phyloP scores from a whole-genome alignment of 2,329 filamentous ascomycete genomes.

The Fusarium luffae region DNA sequence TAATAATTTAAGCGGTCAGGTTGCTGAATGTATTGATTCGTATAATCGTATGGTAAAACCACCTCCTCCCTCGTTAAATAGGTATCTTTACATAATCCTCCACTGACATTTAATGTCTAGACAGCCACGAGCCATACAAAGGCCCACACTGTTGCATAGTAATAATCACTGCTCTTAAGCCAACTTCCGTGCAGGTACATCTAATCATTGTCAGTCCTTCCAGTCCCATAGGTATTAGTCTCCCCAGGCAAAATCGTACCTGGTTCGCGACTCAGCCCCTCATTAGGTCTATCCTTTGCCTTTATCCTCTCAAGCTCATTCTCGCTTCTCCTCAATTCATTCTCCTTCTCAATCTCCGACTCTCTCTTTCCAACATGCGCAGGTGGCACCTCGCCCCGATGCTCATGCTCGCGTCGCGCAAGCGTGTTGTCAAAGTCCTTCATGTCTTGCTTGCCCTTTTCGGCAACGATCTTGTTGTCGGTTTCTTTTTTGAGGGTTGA shows the following conservation, averaged over 20 bases:
- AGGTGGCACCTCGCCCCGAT: conserved; percentile 19
- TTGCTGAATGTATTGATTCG: too few species aligned
- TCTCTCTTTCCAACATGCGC: conserved; percentile 3
- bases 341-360: neutral
- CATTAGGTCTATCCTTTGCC: conserved; percentile 7
- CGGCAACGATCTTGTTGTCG: conserved; percentile 19
- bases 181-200: neutral
- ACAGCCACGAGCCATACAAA: too few species aligned
- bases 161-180: neutral
- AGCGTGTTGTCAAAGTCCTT: conserved; percentile 30
- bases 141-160: too few species aligned
- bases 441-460: conserved; percentile 40
- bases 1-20: too few species aligned
- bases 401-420: conserved; percentile 35
- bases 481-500: neutral
- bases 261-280: conserved; percentile 17
- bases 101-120: too few species aligned
- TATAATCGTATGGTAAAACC: too few species aligned
- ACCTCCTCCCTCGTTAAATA: too few species aligned
- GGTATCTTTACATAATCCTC: too few species aligned
- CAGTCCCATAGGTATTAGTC: conserved; percentile 13
- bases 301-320: neutral
- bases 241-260: conserved; percentile 17
- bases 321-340: neutral
- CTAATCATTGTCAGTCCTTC: neutral